phyloP scores from a whole-genome alignment of 768 basidiomycete species.

The Flagelloscypha sp. region DNA sequence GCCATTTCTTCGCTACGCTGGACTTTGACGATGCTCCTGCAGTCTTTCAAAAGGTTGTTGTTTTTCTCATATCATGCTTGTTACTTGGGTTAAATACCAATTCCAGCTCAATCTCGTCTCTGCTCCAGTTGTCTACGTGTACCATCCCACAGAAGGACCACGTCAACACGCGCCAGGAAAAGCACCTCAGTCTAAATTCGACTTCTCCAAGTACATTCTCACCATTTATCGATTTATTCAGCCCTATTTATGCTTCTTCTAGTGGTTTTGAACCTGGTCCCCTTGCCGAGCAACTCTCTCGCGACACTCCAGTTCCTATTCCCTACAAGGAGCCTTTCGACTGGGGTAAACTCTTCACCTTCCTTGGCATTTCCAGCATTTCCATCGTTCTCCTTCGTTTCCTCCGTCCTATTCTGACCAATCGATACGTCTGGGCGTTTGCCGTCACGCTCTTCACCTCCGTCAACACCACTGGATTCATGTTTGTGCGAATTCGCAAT shows the following conservation, averaged over 20 bases:
- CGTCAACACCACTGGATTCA: constrained; percentile 87
- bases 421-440: constrained; percentile 72
- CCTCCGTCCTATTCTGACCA: constrained; percentile 56
- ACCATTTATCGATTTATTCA: not conserved
- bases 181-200: constrained; percentile 55
- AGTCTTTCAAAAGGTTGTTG: constrained; percentile 79
- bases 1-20: constrained; percentile 87
- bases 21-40: constrained; percentile 76
- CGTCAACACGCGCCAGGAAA: constrained; percentile 52
- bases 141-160: constrained; percentile 65
- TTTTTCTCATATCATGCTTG: constrained; percentile 2
- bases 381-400: constrained; percentile 47
- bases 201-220: constrained; percentile 59
- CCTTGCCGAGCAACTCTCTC: constrained; percentile 67
- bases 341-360: constrained; percentile 50
- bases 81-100: not conserved
- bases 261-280: constrained; percentile 81
- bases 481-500: constrained; percentile 91
- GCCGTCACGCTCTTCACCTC: constrained; percentile 52
- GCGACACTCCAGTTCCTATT: constrained; percentile 70
- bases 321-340: constrained; percentile 76
- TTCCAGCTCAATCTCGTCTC: constrained; percentile 69
- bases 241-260: constrained; percentile 3
- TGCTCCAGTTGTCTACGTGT: constrained; percentile 78
- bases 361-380: constrained; percentile 37